Evolutionary conservation across 345 rosid species (phyloP).

Genomic region (Aurinia saxatilis): DNA sequence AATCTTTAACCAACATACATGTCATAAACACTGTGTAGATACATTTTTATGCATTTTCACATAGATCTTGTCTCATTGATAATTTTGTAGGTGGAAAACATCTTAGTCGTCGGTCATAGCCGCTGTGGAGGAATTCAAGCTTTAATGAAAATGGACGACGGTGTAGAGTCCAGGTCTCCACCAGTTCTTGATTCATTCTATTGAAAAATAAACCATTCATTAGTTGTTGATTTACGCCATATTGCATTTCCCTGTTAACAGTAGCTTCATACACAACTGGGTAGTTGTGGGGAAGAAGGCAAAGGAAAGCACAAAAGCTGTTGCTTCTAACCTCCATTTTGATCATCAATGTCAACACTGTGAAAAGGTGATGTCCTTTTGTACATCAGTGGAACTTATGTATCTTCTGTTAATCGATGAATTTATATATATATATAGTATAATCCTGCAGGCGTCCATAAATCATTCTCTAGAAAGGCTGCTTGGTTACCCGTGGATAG

Average conservation of each 20-base stretch:
- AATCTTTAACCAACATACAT: too few species aligned
- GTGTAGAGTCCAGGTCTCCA: constrained; percentile 61
- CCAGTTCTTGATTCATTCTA: not conserved
- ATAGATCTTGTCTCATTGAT: too few species aligned
- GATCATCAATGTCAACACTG: constrained; percentile 87
- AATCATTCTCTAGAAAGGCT: constrained; percentile 63
- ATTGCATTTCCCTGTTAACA: constrained; percentile 10
- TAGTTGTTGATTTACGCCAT: not conserved
- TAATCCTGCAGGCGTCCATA: constrained; percentile 53
- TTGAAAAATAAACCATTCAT: not conserved
- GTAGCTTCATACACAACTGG: constrained; percentile 86
- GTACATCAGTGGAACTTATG: not conserved
- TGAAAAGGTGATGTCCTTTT: constrained; percentile 65
- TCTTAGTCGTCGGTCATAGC: constrained; percentile 90
- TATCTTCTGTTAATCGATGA: not conserved
- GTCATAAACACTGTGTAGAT: too few species aligned
- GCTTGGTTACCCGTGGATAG: constrained; percentile 91
- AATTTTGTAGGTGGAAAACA: constrained; percentile 71
- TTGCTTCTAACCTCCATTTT: constrained; percentile 56
- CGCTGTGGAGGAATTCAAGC: constrained; percentile 95
- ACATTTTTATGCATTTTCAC: too few species aligned
- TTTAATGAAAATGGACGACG: constrained; percentile 80
- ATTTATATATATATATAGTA: not conserved
- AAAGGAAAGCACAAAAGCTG: constrained; percentile 52
- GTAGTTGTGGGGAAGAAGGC: constrained; percentile 80